A percentile compares a stretch with the other conserved stretches of the same genome.
Conservation (phyloP, 352 stramenopile genomes). For the Phytophthora hybrid region DNA sequence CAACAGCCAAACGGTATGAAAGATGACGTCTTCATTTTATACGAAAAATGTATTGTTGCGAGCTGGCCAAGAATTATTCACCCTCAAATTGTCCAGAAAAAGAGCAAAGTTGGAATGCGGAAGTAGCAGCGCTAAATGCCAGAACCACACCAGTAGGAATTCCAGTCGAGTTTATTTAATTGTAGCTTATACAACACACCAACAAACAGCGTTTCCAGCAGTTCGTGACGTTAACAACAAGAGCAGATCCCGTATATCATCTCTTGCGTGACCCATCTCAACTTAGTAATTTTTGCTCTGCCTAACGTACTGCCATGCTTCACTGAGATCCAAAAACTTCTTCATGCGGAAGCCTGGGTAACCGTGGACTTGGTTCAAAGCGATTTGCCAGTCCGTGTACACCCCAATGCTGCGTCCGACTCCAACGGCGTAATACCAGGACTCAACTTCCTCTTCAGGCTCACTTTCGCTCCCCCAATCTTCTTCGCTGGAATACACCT, state of each 20-base stretch:
- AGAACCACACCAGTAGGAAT: too few species aligned
- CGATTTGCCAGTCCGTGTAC: slow-evolving; percentile 52
- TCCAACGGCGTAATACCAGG: slow-evolving; percentile 63
- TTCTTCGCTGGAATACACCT: slow-evolving; percentile 13
- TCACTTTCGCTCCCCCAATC: slow-evolving; percentile 2
- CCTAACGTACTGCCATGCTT: slow-evolving; percentile 46
- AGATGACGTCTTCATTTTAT: too few species aligned
- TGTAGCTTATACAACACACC: too few species aligned
- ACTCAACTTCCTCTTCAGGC: background rate
- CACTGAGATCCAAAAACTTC: slow-evolving; percentile 54
- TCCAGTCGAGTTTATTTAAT: too few species aligned
- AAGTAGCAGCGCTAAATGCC: too few species aligned
- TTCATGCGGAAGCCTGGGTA: slow-evolving; percentile 56
- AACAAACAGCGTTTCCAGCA: too few species aligned
- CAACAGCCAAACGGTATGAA: too few species aligned
- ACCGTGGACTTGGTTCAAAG: slow-evolving; percentile 50
- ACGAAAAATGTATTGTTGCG: too few species aligned
- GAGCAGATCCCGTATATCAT: background rate
- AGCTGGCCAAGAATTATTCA: too few species aligned
- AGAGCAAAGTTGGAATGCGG: too few species aligned
- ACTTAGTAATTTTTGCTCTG: background rate
- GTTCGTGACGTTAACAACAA: too few species aligned
- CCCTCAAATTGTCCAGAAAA: too few species aligned
- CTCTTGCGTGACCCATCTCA: background rate
- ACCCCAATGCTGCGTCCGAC: slow-evolving; percentile 53